These are phyloP conservation scores for Epicoccum nigrum DNA, from an alignment of 2,329 filamentous ascomycete species.

Conservation along the genomic window DNA sequence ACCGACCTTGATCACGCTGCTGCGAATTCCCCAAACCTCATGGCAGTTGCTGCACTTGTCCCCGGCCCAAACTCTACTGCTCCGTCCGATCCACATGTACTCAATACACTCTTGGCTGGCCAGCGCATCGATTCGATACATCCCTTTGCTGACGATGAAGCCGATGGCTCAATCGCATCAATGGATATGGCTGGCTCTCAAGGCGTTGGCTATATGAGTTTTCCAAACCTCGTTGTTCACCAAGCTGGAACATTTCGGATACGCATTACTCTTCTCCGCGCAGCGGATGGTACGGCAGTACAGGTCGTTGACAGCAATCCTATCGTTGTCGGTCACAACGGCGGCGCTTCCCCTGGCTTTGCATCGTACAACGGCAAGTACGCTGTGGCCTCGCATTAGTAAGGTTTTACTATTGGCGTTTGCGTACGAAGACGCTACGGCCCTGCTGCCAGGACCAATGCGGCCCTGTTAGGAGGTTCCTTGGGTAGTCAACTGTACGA, in stretches of 20 bases:
- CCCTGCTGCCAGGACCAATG: not conserved
- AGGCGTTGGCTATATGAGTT: conserved; percentile 48
- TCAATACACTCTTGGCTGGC: conserved; percentile 40
- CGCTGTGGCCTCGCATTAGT: conserved; percentile 38
- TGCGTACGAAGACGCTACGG: not conserved
- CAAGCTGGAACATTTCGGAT: conserved; percentile 47
- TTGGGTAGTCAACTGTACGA: not conserved
- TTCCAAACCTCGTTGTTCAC: conserved; percentile 45
- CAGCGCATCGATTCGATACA: conserved; percentile 45
- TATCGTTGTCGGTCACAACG: conserved; percentile 36
- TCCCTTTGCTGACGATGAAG: conserved; percentile 45
- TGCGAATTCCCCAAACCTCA: conserved; percentile 41
- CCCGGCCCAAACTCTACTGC: conserved; percentile 36
- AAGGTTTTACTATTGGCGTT: not conserved
- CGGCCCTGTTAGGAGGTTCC: not conserved
- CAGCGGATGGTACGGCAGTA: conserved; percentile 35
- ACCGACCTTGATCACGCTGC: conserved; percentile 41
- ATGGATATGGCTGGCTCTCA: conserved; percentile 45
- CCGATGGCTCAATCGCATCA: conserved; percentile 43
- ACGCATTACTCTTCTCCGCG: conserved; percentile 46
- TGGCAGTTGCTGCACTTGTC: conserved; percentile 42
- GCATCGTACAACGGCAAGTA: conserved; percentile 43
- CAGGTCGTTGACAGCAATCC: conserved; percentile 45
- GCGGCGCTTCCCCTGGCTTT: conserved; percentile 23
- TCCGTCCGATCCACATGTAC: conserved; percentile 36